Evolutionary conservation across 441 rosid species (phyloP).

Genomic region (Monsonia emarginata): DNA sequence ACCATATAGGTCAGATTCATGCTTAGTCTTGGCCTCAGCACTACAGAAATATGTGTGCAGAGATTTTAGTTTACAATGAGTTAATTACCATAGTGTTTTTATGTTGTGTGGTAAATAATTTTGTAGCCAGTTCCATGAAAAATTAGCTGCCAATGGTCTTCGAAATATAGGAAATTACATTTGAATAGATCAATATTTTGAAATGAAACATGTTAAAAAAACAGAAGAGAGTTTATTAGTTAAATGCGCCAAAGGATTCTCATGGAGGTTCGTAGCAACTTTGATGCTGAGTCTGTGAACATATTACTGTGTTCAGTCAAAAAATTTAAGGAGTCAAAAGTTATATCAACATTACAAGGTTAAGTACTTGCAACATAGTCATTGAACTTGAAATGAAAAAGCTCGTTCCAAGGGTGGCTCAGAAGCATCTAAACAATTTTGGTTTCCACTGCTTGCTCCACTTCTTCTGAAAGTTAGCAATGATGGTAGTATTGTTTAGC

Average conservation of each 20-base stretch:
- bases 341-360: neutral
- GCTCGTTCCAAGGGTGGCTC: too few species aligned
- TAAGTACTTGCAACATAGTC: neutral
- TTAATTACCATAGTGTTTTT: neutral
- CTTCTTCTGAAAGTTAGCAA: too few species aligned
- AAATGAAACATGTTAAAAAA: neutral
- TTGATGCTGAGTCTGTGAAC: neutral
- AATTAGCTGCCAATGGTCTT: neutral
- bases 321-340: too few species aligned
- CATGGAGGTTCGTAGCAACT: neutral
- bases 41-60: neutral
- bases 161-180: neutral
- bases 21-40: too few species aligned
- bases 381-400: too few species aligned
- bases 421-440: neutral
- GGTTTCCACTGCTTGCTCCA: too few species aligned
- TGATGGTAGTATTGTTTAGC: too few species aligned
- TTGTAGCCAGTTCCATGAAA: neutral
- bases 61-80: neutral
- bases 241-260: neutral
- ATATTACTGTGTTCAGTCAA: neutral
- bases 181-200: neutral
- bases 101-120: neutral
- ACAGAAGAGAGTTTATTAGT: neutral
- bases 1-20: neutral